A percentile compares a stretch with the other conserved stretches of the same genome.
phyloP scores from a whole-genome alignment of 495 filamentous ascomycete genomes.

The Immersiella caudata region DNA sequence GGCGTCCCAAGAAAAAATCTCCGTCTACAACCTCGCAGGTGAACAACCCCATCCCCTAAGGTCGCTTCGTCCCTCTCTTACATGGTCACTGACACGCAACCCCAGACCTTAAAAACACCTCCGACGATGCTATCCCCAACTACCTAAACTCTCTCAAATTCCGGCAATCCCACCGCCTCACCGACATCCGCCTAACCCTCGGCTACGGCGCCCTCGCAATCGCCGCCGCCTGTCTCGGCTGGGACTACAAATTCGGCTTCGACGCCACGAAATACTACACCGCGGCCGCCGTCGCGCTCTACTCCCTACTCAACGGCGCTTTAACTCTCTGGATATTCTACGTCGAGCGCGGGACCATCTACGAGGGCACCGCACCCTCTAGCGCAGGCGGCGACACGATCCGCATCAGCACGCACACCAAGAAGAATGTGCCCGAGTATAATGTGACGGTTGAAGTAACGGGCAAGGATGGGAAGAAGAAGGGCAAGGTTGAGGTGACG shows the following conservation, averaged over 20 bases:
- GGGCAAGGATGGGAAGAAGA: conserved; percentile 46
- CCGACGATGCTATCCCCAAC: conserved; percentile 90
- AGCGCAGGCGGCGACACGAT: conserved; percentile 50
- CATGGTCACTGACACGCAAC: conserved; percentile 24
- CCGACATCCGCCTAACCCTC: conserved; percentile 78
- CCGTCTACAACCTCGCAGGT: conserved; percentile 71
- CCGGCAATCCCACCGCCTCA: conserved; percentile 74
- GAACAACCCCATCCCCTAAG: conserved; percentile 26
- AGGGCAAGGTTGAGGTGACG: conserved; percentile 57
- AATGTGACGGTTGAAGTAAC: conserved; percentile 65
- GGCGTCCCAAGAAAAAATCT: conserved; percentile 60
- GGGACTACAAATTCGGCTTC: conserved; percentile 89
- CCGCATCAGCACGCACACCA: conserved; percentile 67
- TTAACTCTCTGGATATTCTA: conserved; percentile 86
- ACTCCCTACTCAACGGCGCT: conserved; percentile 76
- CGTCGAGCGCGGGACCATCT: conserved; percentile 81
- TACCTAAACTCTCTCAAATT: conserved; percentile 87
- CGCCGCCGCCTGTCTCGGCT: conserved; percentile 79
- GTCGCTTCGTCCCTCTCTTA: background rate
- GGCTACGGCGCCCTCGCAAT: conserved; percentile 83
- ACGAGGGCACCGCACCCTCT: conserved; percentile 61
- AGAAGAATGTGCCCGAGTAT: conserved; percentile 78
- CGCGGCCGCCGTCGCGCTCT: conserved; percentile 71
- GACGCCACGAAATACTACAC: conserved; percentile 77
- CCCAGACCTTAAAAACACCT: conserved; percentile 92